Evolutionary conservation across 768 basidiomycete species (phyloP), one percentile per base, ranked within the genome.

Genomic region (Boletus sp.): DNA sequence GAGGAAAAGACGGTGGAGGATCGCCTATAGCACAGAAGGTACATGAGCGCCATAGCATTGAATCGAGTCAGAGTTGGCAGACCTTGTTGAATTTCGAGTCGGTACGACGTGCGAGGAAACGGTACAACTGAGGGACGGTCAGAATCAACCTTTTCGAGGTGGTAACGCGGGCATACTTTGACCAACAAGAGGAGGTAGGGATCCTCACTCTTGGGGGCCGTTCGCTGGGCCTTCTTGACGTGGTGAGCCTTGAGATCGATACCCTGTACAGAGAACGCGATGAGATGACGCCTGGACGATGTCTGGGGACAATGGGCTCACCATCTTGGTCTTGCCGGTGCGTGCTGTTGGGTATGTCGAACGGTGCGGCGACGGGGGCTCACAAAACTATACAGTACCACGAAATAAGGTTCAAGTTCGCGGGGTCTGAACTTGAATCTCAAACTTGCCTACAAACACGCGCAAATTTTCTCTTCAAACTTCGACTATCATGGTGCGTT

Each of bases 191-290:
- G 87, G 68, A 99, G 85, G 81, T 99, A 98, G 17, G 96, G 96
- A 78, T 99, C 97, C 90, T 98, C 93, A 76, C 93, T 96, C 83
- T 92, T 92, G 75, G 97, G 97, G 61, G 92, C 92, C 66, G 90
- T 90, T 63, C 97, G 87, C 71, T 85, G 80, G 67, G 94, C 86
- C 85, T 97, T 98, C 88, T 91, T 96, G 87, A 97, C 95, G 87
- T 99, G 96, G 83, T 98, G 96, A 77, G 82, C 79, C 75, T 83
- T 82, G 78, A 98, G 85, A 80, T 97, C 94, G 78, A 97, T 96
- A 88, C 94, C 94, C 94, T 92, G 73, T 14, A 39, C 46, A 58
- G 24, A 17, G 1, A 44, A 36, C 28, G 24, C 51, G 46, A 41
- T 71, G 46, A 65, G 51, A 64, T 54, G 49, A 44, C 48, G 30